Base-by-base conservation (phyloP, 257 asterid species). In the Echium plantagineum region DNA sequence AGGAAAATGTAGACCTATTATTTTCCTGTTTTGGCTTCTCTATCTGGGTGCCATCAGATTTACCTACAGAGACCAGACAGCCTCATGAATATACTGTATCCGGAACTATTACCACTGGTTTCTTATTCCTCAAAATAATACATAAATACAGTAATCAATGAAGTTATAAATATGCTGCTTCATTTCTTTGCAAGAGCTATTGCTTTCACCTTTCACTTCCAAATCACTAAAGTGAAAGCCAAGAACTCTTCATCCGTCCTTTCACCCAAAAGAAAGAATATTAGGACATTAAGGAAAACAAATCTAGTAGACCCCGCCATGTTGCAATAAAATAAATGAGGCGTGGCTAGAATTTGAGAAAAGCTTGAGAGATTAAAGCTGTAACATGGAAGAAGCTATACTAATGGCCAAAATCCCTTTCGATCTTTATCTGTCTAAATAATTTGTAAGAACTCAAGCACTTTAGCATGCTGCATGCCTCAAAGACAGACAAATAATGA, bases 1-100 rank as follows among this genome's bases (percentile, higher is more conserved):
- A 18, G 69, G 74, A 69, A 77, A 82, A 77, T 21, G 52, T 7
- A 21, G 85, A 77, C 57, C 58, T 61, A 22, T 73, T 55, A 52
- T 38, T 24, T 38, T 42, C 66, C 52, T 83, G 69, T 42, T 74
- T 52, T 21, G 73, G 74, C 72, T 74, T 76, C 56, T 57, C 64
- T 66, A 67, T 64, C 63, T 71, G 72, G 10, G 47, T 60, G 71
- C 38, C 82, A 65, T 74, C 69, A 42, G 60, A 65, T 63, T 60
- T 64, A 78, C 80, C 95, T 83, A 67, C 65, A 68, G 56, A 64
- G 20, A 53, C 32, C 46, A 30, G 51, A 55, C 21, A 56, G 20
- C 60, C 6, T 63, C 48, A 61, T 13, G 9, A 35, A 9, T 18
- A 42, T 10, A 42, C 17, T 42, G 17, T 42, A 7, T 42, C 16